Conservation (phyloP, 805 yeast species). For the Nakazawaea anatomiae region DNA sequence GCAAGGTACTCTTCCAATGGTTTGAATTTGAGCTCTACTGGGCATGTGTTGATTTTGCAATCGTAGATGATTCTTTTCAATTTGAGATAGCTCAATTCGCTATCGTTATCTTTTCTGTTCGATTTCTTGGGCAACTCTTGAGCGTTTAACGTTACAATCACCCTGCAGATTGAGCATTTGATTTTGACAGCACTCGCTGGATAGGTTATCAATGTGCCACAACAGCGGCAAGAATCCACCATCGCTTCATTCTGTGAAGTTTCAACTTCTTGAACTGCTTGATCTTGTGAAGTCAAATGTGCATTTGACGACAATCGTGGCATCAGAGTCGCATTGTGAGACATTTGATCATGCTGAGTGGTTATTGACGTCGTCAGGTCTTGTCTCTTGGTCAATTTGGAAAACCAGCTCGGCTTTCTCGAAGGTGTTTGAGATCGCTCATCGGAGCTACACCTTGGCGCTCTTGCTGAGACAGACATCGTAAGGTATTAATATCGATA, state of each 20-base stretch:
- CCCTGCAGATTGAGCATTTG: slow-evolving; percentile 58
- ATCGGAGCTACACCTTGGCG: slow-evolving; percentile 7
- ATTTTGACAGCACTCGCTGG: slow-evolving; percentile 32
- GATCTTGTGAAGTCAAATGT: neutral
- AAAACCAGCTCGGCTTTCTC: slow-evolving; percentile 7
- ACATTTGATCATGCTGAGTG: neutral
- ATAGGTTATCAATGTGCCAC: slow-evolving; percentile 37
- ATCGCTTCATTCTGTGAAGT: slow-evolving; percentile 5
- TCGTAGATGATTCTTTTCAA: slow-evolving; percentile 28
- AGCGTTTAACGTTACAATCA: slow-evolving; percentile 29
- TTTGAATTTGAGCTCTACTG: slow-evolving; percentile 25
- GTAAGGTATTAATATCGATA: neutral
- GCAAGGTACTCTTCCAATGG: slow-evolving; percentile 46
- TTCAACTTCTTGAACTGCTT: neutral
- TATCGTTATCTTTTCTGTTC: neutral
- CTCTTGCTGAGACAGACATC: neutral
- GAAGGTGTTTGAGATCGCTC: slow-evolving; percentile 9
- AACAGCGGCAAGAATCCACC: slow-evolving; percentile 35
- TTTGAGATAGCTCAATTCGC: slow-evolving; percentile 22
- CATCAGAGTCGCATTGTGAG: neutral
- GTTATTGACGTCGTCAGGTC: neutral
- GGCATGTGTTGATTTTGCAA: slow-evolving; percentile 20
- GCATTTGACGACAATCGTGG: neutral
- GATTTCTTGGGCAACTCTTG: slow-evolving; percentile 10
- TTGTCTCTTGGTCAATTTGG: slow-evolving; percentile 8